Percentiles rank a stretch among this genome's conserved stretches.
These are phyloP conservation scores for Lentinula boryana DNA, from an alignment of 768 basidiomycete genomes.

Conservation along the genomic window DNA sequence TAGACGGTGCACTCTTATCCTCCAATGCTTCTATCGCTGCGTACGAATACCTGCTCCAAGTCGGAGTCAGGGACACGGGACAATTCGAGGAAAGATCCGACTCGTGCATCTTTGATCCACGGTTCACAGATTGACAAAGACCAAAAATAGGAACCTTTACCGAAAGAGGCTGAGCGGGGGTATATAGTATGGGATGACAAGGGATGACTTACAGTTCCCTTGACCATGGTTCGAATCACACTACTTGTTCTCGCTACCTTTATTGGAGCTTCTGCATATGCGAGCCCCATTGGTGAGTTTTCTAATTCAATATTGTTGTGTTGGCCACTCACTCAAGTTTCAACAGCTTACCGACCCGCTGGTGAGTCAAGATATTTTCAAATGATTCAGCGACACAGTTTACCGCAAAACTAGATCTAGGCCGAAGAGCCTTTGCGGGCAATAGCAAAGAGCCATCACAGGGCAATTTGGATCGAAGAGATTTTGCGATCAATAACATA, in stretches of 20 bases:
- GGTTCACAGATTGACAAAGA: no score
- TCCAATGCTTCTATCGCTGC: background rate
- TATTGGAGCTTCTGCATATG: background rate
- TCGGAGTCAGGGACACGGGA: no score
- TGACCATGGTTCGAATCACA: background rate
- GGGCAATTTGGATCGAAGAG: background rate
- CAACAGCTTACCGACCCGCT: no score
- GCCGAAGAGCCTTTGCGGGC: background rate
- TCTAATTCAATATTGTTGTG: background rate
- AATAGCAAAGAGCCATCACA: background rate
- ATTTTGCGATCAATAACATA: background rate
- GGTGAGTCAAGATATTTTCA: no score
- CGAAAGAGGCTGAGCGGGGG: background rate
- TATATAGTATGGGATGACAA: background rate
- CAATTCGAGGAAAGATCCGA: no score
- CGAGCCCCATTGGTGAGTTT: background rate
- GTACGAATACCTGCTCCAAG: no score
- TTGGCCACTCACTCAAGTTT: background rate
- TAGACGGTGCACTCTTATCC: background rate
- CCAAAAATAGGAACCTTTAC: no score
- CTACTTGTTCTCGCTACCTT: background rate
- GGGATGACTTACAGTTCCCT: background rate
- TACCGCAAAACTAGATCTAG: background rate
- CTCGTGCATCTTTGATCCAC: no score
- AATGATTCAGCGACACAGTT: no score